Evolutionary conservation across 2,329 filamentous ascomycete species (phyloP).

Genomic region (Metarhizium rileyi): DNA sequence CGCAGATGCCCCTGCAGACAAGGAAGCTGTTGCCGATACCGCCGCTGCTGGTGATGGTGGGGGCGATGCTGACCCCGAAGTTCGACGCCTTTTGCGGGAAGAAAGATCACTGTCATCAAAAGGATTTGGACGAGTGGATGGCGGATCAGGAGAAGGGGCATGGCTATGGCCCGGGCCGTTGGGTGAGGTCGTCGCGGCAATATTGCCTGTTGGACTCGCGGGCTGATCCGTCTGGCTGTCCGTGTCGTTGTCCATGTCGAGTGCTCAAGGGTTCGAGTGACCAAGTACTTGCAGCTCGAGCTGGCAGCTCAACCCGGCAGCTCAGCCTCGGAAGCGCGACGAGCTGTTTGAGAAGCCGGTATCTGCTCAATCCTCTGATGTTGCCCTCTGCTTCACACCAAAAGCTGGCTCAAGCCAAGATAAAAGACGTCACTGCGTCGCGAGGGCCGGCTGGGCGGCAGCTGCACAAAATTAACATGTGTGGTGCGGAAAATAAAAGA

Average conservation of each 20-base stretch:
- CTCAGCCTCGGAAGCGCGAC: not conserved
- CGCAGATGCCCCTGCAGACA: constrained; percentile 9
- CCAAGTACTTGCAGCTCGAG: not conserved
- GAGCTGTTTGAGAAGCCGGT: not conserved
- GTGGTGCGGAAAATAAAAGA: constrained; percentile 24
- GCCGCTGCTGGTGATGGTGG: constrained; percentile 35
- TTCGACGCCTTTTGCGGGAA: constrained; percentile 53
- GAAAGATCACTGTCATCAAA: constrained; percentile 49
- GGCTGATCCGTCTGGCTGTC: constrained; percentile 41
- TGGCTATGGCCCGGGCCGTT: constrained; percentile 15
- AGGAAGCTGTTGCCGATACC: not conserved
- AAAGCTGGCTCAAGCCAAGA: constrained; percentile 29
- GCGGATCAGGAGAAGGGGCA: constrained; percentile 46
- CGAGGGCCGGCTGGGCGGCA: constrained; percentile 44
- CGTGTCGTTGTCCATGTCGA: constrained; percentile 5
- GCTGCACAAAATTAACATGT: constrained; percentile 49
- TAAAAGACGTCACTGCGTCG: constrained; percentile 41
- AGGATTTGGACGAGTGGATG: constrained; percentile 53
- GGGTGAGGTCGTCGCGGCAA: constrained; percentile 37
- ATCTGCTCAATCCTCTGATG: not conserved
- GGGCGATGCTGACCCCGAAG: constrained; percentile 45
- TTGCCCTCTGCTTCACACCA: not conserved
- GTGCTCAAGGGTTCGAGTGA: not conserved
- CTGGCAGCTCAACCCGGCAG: not conserved
- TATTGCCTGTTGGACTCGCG: constrained; percentile 38